These are phyloP conservation scores for Desmodesmus armatus DNA, from an alignment of 139 green algal species.

Conservation along the genomic window DNA sequence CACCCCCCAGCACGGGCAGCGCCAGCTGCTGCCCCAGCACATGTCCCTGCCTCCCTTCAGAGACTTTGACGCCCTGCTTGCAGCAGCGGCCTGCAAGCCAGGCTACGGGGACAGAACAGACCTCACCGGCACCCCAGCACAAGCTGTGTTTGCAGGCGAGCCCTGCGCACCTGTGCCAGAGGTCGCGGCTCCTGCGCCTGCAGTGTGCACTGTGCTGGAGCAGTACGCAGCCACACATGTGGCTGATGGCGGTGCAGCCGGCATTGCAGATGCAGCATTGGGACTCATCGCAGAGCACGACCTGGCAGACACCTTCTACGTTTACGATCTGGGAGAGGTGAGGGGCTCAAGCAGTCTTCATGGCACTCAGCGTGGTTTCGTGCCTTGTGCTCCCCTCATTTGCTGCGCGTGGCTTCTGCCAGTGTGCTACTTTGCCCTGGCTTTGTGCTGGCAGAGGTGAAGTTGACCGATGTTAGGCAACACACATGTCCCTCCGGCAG, in stretches of 20 bases:
- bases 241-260: neutral
- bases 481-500: too few relatives aligned
- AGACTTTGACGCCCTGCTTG: slow-evolving; percentile 36
- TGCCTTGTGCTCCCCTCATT: neutral
- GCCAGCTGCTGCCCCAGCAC: neutral
- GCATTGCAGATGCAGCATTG: slow-evolving; percentile 26
- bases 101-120: neutral
- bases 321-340: slow-evolving; percentile 47
- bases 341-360: too few relatives aligned
- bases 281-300: slow-evolving; percentile 1
- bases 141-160: neutral
- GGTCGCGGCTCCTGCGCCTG: neutral
- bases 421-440: too few relatives aligned
- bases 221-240: slow-evolving; percentile 16
- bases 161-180: neutral
- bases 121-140: neutral
- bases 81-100: slow-evolving; percentile 43
- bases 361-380: neutral
- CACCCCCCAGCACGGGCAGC: slow-evolving; percentile 15
- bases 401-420: neutral
- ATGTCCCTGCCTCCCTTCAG: neutral
- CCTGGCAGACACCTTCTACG: slow-evolving; percentile 49
- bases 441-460: too few relatives aligned
- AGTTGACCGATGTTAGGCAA: too few relatives aligned
- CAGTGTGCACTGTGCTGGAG: slow-evolving; percentile 1